These are phyloP conservation scores for Truncatella angustata DNA, from an alignment of 2,329 filamentous ascomycete species.

Conservation along the genomic window DNA sequence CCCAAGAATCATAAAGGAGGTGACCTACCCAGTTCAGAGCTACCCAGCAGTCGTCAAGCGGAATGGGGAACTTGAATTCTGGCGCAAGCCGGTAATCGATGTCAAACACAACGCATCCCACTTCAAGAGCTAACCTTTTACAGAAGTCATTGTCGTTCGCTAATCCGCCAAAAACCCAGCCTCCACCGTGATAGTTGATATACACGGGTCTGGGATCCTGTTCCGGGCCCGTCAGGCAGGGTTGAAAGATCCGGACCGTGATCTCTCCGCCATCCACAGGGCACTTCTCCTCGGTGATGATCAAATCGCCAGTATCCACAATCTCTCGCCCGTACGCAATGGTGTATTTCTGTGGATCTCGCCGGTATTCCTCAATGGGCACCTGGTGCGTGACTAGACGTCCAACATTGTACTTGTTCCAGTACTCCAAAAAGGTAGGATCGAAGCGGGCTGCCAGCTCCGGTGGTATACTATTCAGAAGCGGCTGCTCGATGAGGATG, in stretches of 20 bases:
- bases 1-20: neutral
- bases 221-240: neutral
- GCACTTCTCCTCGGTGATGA: constrained; percentile 5
- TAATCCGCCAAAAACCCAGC: constrained; percentile 61
- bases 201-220: constrained; percentile 44
- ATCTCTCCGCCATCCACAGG: neutral
- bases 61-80: constrained; percentile 61
- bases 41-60: constrained; percentile 65
- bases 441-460: neutral
- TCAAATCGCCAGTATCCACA: neutral
- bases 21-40: constrained; percentile 50
- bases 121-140: constrained; percentile 46
- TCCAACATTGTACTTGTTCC: neutral
- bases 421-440: constrained; percentile 3
- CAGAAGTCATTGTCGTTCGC: constrained; percentile 65
- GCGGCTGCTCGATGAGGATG: constrained; percentile 1
- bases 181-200: constrained; percentile 67
- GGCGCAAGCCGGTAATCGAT: constrained; percentile 70
- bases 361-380: constrained; percentile 1
- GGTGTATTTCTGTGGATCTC: constrained; percentile 3
- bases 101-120: constrained; percentile 59
- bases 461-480: constrained; percentile 1
- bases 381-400: constrained; percentile 1
- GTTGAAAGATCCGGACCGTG: constrained; percentile 1
- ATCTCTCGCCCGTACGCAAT: constrained; percentile 3